Percentiles rank a stretch among this genome's conserved stretches.
phyloP scores from a whole-genome alignment of 208 protist genomes.

The Trypanosoma theileri region DNA sequence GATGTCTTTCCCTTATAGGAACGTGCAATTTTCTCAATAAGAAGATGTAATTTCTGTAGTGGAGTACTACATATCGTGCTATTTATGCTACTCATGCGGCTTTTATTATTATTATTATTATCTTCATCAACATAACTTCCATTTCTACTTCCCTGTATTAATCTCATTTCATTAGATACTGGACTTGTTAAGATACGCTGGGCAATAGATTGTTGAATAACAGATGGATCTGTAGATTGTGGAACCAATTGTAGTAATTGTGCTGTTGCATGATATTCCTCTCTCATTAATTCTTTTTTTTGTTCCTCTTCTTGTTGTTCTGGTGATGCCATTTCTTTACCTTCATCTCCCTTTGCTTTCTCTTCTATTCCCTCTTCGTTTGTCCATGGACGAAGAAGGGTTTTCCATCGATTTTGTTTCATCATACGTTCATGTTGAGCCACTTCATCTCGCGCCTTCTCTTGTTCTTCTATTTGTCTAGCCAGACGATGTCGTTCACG shows the following conservation, averaged over 20 bases:
- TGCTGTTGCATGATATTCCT: neutral
- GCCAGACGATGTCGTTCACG: neutral
- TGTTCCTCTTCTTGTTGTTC: neutral
- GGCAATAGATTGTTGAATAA: too few species aligned
- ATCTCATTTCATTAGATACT: neutral
- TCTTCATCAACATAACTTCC: too few species aligned
- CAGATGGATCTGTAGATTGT: too few species aligned
- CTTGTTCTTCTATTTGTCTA: conserved; percentile 6
- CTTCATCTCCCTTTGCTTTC: neutral
- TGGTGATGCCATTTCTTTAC: neutral
- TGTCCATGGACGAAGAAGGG: conserved; percentile 12
- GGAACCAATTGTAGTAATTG: too few species aligned
- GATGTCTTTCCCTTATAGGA: neutral
- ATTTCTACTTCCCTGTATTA: neutral
- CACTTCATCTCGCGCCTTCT: neutral
- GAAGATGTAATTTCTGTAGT: neutral
- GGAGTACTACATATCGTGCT: neutral
- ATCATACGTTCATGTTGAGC: neutral
- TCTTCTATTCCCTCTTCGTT: neutral
- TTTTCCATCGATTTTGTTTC: conserved; percentile 10
- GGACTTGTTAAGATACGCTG: too few species aligned
- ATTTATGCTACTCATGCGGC: neutral
- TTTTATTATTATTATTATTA: neutral
- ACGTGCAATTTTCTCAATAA: neutral
- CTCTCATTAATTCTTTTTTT: neutral